These are phyloP conservation scores for Quillaja saponaria DNA, from an alignment of 306 rosid genomes.

Conservation along the genomic window DNA sequence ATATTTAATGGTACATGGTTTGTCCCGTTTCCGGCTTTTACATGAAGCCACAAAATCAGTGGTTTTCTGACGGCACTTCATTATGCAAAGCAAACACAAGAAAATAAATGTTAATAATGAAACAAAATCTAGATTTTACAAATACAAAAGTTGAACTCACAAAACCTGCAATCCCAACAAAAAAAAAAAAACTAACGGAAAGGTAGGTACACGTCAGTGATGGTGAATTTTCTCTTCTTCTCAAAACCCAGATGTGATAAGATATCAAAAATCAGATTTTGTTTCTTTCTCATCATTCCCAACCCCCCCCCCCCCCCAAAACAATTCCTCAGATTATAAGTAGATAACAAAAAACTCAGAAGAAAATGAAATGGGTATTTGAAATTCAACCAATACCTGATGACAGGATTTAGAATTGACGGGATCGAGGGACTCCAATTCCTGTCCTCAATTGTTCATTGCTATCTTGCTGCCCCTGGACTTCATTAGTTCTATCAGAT, in stretches of 20 bases:
- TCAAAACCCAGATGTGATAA: background rate
- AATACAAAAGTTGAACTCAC: background rate
- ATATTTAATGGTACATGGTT: slow-evolving; percentile 46
- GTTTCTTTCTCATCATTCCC: background rate
- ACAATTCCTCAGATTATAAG: background rate
- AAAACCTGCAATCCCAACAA: background rate
- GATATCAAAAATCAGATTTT: background rate
- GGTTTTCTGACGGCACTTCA: slow-evolving; percentile 79
- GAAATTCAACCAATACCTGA: slow-evolving; percentile 40
- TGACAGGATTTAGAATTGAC: slow-evolving; percentile 61
- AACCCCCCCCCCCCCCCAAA: no score
- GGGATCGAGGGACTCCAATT: slow-evolving; percentile 48
- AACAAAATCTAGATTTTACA: background rate
- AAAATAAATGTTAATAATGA: background rate
- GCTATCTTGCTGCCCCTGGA: background rate
- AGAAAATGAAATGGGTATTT: background rate
- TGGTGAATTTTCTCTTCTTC: background rate
- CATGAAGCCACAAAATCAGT: slow-evolving; percentile 57
- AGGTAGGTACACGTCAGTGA: background rate
- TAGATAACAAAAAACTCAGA: background rate
- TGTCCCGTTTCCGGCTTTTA: slow-evolving; percentile 39
- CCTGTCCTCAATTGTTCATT: background rate
- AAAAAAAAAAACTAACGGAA: background rate
- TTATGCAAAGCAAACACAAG: slow-evolving; percentile 11
- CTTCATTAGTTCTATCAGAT: background rate